Evolutionary conservation across 768 basidiomycete species (phyloP).

Genomic region (Tulasnella sp.): DNA sequence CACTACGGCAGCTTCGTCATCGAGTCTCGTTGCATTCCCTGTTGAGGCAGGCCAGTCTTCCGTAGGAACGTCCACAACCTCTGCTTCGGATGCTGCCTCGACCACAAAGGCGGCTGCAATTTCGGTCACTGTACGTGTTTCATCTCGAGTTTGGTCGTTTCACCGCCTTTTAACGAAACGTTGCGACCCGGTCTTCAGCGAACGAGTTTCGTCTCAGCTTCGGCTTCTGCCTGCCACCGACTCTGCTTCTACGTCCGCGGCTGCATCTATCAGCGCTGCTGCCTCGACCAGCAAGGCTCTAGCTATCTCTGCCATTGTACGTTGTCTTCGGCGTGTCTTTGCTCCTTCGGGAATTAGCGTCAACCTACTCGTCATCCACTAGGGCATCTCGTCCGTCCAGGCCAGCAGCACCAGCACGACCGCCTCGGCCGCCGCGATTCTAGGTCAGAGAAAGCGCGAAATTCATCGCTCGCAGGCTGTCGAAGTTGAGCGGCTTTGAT

Average conservation of each 20-base stretch:
- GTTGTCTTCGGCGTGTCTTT: neutral
- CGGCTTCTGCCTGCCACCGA: neutral
- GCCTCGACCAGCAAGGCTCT: neutral
- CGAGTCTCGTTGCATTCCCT: neutral
- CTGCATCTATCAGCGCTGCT: too few relatives aligned
- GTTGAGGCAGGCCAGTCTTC: neutral
- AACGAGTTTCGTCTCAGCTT: neutral
- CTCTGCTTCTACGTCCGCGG: neutral
- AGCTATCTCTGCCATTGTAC: constrained; percentile 2
- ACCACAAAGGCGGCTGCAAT: neutral
- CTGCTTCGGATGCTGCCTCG: neutral
- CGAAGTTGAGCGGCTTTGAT: too few relatives aligned
- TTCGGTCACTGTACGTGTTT: neutral
- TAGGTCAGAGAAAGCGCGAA: too few relatives aligned
- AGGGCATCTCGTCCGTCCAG: neutral
- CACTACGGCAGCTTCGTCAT: neutral
- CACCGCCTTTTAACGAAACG: neutral
- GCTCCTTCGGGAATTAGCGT: neutral
- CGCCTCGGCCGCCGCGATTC: neutral
- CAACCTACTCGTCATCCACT: too few relatives aligned
- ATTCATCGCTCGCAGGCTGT: too few relatives aligned
- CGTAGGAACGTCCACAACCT: neutral
- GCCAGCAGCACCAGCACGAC: neutral
- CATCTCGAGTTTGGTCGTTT: neutral
- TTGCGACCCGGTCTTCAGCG: neutral